A percentile compares a stretch with the other conserved stretches of the same genome.
These are phyloP conservation scores for Sechiopsis laciniata DNA, from an alignment of 306 rosid genomes.

Conservation along the genomic window DNA sequence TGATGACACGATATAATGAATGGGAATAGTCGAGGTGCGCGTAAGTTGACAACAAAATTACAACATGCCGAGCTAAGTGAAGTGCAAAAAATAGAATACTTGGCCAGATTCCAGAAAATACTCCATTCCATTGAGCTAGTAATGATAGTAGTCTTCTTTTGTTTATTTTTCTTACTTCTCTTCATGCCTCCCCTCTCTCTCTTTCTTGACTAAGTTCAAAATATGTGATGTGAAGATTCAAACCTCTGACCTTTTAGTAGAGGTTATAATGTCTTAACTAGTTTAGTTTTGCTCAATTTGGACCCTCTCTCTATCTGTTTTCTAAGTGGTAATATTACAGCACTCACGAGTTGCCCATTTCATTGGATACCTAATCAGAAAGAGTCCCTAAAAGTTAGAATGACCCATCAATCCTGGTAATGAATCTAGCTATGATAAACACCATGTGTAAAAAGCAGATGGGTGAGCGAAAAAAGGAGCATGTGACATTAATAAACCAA, in stretches of 20 bases:
- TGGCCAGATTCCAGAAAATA: neutral
- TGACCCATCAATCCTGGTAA: neutral
- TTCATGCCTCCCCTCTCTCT: neutral
- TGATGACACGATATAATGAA: neutral
- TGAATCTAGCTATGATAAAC: conserved; percentile 4
- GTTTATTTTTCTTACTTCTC: neutral
- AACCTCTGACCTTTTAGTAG: neutral
- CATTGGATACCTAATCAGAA: neutral
- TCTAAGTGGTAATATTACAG: neutral
- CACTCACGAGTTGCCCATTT: neutral
- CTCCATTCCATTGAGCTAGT: neutral
- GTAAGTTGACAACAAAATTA: neutral
- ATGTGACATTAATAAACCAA: neutral
- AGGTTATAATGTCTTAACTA: neutral
- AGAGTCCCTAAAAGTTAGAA: neutral
- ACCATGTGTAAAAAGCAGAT: neutral
- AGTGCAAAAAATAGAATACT: neutral
- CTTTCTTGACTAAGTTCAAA: neutral
- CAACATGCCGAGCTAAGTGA: neutral
- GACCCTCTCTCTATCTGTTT: neutral
- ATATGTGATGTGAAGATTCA: neutral
- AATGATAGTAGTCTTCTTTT: neutral
- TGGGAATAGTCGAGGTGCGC: too few species aligned
- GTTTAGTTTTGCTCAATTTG: neutral
- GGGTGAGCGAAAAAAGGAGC: neutral